Conservation (phyloP, 441 rosid genomes). For the Eruca vesicaria region DNA sequence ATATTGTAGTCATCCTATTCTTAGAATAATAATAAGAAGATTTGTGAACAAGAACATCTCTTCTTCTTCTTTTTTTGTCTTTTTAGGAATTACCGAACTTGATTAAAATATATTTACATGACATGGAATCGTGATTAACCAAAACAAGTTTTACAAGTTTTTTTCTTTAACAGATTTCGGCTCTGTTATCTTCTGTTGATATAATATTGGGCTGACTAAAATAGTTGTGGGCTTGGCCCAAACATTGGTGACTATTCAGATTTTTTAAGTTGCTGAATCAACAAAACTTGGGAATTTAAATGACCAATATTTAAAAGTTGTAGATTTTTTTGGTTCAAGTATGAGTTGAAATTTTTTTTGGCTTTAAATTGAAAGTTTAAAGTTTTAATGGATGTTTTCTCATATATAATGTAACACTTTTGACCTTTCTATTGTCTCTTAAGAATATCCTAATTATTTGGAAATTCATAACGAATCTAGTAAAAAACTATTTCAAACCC, state of each 20-base stretch:
- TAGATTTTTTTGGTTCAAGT: too few relatives aligned
- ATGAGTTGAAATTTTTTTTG: too few relatives aligned
- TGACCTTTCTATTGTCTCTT: background rate
- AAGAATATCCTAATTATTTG: background rate
- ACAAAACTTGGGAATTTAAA: too few relatives aligned
- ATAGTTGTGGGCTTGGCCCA: background rate
- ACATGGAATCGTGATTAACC: conserved; percentile 2
- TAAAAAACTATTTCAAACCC: background rate
- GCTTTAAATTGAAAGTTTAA: too few relatives aligned
- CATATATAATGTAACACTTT: background rate
- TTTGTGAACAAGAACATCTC: conserved; percentile 4
- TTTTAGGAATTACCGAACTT: background rate
- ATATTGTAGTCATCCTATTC: background rate
- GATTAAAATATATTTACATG: background rate
- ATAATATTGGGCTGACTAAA: background rate
- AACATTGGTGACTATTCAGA: too few relatives aligned
- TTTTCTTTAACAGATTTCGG: background rate
- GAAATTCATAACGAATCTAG: background rate
- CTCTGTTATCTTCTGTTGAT: background rate
- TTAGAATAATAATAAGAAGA: conserved; percentile 26
- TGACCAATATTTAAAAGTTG: too few relatives aligned
- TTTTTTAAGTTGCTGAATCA: too few relatives aligned
- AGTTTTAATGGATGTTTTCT: too few relatives aligned
- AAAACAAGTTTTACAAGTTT: background rate
- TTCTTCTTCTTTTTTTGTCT: too few relatives aligned